Evolutionary conservation across 768 basidiomycete genomes (phyloP).

Genomic region (Hysterangium stoloniferum): DNA sequence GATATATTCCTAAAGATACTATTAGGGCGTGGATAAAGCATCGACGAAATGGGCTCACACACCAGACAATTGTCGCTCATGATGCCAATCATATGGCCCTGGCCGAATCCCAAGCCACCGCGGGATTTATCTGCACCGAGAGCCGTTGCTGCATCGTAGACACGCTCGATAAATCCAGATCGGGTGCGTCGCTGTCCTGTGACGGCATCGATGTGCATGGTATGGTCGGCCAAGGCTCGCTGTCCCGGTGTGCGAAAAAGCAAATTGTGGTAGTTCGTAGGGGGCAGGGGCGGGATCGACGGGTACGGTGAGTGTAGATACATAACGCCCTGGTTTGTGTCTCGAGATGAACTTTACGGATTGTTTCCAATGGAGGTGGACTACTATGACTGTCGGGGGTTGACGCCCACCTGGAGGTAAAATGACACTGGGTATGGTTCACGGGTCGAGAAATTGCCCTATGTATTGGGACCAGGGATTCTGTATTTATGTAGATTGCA

Average conservation of each 20-base stretch:
- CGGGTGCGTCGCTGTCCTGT: slow-evolving; percentile 41
- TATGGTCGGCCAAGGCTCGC: slow-evolving; percentile 46
- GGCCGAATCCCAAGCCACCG: slow-evolving; percentile 51
- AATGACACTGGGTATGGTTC: no score
- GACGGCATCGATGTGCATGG: slow-evolving; percentile 45
- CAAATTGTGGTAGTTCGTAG: slow-evolving; percentile 47
- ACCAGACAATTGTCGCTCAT: slow-evolving; percentile 65
- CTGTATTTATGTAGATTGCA: no score
- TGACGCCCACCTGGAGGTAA: no score
- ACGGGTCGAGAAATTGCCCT: no score
- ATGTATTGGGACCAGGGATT: no score
- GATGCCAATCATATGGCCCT: slow-evolving; percentile 58
- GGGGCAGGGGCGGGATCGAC: slow-evolving; percentile 39
- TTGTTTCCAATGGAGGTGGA: no score
- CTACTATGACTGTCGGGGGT: no score
- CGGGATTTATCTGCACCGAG: slow-evolving; percentile 36
- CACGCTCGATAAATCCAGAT: slow-evolving; percentile 41
- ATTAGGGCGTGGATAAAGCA: not conserved
- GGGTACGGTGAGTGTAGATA: slow-evolving; percentile 51
- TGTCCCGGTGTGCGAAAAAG: slow-evolving; percentile 50
- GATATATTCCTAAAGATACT: not conserved
- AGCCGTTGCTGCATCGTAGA: slow-evolving; percentile 50
- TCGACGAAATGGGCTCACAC: slow-evolving; percentile 19
- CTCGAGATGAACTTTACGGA: no score
- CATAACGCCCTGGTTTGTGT: no score